Conservation (phyloP, 805 yeast genomes). For the Zygosaccharomyces kombuchaensis region DNA sequence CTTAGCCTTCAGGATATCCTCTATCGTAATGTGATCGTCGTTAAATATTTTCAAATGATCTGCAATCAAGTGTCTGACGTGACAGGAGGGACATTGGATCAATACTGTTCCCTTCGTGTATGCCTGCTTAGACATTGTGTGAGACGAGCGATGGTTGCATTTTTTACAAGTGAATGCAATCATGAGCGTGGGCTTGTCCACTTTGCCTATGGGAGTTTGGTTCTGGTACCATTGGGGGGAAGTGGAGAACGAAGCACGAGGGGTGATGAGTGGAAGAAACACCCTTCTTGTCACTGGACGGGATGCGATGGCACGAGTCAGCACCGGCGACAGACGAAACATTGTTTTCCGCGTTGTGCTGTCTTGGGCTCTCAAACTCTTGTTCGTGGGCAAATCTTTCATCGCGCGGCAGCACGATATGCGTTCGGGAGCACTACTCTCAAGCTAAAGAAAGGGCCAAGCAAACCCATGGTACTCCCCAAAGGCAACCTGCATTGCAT, state of each 20-base stretch:
- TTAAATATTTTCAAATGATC: constrained; percentile 81
- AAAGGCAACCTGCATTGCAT: too few relatives aligned
- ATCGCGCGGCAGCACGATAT: not conserved
- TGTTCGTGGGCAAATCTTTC: not conserved
- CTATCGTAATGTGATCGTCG: constrained; percentile 68
- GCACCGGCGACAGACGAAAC: not conserved
- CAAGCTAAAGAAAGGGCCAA: too few relatives aligned
- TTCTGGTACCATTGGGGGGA: constrained; percentile 2
- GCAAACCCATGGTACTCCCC: too few relatives aligned
- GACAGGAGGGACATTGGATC: constrained; percentile 89
- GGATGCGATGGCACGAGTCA: not conserved
- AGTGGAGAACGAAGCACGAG: not conserved
- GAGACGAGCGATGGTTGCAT: constrained; percentile 80
- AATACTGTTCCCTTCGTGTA: constrained; percentile 81
- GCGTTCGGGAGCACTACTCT: too few relatives aligned
- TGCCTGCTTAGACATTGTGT: constrained; percentile 88
- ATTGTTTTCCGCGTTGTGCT: not conserved
- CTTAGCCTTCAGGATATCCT: constrained; percentile 68
- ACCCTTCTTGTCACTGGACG: not conserved
- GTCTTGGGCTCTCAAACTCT: too few relatives aligned
- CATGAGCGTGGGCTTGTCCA: constrained; percentile 76
- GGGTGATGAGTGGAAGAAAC: not conserved
- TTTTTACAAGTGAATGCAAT: constrained; percentile 89
- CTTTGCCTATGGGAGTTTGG: constrained; percentile 35
- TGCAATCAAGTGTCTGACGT: constrained; percentile 83